Evolutionary conservation across 2,329 filamentous ascomycete genomes (phyloP).

Genomic region (Corniculantispora saksenae): DNA sequence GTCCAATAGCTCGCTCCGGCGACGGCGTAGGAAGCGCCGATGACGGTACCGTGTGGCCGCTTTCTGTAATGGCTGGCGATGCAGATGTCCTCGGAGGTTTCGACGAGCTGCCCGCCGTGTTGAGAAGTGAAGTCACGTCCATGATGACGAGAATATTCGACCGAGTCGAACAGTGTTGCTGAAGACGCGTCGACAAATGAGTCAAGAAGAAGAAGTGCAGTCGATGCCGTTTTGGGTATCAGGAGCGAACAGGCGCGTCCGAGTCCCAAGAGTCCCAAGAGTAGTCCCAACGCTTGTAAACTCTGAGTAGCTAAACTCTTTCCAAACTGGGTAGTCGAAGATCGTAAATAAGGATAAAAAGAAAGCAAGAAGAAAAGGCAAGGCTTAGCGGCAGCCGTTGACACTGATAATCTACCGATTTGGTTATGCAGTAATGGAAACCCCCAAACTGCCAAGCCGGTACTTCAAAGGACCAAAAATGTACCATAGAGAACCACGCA

Average conservation of each 20-base stretch:
- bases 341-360: not conserved
- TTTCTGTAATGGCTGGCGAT: constrained; percentile 17
- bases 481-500: constrained; percentile 5
- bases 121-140: constrained; percentile 19
- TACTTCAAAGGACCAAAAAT: constrained; percentile 4
- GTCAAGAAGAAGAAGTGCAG: not conserved
- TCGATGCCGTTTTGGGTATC: not conserved
- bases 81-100: constrained; percentile 16
- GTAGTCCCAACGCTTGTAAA: not conserved
- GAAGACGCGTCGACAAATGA: not conserved
- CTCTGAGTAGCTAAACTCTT: not conserved
- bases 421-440: not conserved
- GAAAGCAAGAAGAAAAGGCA: not conserved
- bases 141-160: not conserved
- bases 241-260: not conserved
- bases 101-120: constrained; percentile 9
- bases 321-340: not conserved
- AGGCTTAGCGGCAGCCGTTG: not conserved
- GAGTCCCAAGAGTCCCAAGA: not conserved
- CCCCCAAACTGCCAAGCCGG: not conserved
- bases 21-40: constrained; percentile 20
- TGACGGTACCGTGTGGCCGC: constrained; percentile 17
- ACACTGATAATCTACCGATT: constrained; percentile 3
- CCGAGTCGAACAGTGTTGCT: not conserved
- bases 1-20: constrained; percentile 18